A percentile compares a stretch with the other conserved stretches of the same genome.
These are phyloP conservation scores for Coriaria nepalensis DNA, from an alignment of 306 rosid species.

Conservation along the genomic window DNA sequence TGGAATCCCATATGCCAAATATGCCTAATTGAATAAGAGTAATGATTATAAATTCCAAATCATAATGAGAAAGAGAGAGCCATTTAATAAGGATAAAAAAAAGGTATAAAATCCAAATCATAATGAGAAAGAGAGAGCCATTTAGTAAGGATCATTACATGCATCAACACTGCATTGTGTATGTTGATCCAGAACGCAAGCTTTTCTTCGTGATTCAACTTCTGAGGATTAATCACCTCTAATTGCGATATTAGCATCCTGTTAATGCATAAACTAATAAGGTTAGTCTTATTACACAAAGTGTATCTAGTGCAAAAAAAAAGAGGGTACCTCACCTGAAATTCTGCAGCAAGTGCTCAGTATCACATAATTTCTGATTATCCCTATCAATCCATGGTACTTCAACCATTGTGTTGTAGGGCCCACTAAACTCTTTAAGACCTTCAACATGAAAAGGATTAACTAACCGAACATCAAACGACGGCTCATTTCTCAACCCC, in stretches of 20 bases:
- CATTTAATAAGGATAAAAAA: background rate
- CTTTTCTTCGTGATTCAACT: constrained; percentile 75
- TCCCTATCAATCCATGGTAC: constrained; percentile 81
- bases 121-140: constrained; percentile 1
- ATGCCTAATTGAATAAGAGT: constrained; percentile 66
- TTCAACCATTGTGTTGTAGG: constrained; percentile 97
- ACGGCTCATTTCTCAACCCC: constrained; percentile 45
- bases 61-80: constrained; percentile 18
- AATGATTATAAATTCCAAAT: no score
- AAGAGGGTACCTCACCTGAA: constrained; percentile 44
- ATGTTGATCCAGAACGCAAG: constrained; percentile 94
- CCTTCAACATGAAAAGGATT: constrained; percentile 89
- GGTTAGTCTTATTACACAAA: constrained; percentile 8
- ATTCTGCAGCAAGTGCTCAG: constrained; percentile 66
- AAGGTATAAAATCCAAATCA: background rate
- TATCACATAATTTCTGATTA: constrained; percentile 48
- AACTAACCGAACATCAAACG: constrained; percentile 66
- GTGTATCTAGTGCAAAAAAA: background rate
- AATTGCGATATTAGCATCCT: constrained; percentile 64
- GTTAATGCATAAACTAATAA: constrained; percentile 17
- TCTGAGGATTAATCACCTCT: constrained; percentile 70
- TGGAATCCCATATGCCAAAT: constrained; percentile 92
- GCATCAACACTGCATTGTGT: constrained; percentile 96
- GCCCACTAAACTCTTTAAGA: constrained; percentile 89
- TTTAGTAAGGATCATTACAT: constrained; percentile 36